Percentiles rank a stretch among this genome's conserved stretches.
phyloP scores from a whole-genome alignment of 495 filamentous ascomycete species.

The Daldinia caldariorum region DNA sequence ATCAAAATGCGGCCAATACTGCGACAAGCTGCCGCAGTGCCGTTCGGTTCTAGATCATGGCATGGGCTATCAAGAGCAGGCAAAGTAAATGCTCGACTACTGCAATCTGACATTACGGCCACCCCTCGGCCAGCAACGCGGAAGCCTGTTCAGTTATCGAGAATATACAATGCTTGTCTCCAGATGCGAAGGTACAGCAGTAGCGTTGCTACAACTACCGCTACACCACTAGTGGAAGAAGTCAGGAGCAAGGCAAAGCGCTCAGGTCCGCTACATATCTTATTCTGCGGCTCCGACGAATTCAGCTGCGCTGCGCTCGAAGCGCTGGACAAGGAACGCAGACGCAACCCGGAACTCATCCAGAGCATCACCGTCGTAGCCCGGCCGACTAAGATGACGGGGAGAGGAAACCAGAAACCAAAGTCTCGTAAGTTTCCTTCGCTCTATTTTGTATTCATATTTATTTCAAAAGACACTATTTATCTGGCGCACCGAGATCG shows the following conservation, averaged over 20 bases:
- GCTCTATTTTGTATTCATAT: neutral
- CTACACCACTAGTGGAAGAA: neutral
- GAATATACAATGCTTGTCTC: neutral
- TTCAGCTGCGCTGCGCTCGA: constrained; percentile 85
- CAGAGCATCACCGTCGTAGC: constrained; percentile 89
- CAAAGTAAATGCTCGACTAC: neutral
- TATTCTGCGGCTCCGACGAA: constrained; percentile 94
- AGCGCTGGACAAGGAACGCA: constrained; percentile 71
- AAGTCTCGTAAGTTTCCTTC: constrained; percentile 65
- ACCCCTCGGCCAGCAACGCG: neutral
- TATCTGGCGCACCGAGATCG: neutral
- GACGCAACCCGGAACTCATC: constrained; percentile 65
- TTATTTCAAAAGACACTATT: neutral
- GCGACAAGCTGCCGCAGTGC: constrained; percentile 2
- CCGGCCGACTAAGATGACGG: constrained; percentile 76
- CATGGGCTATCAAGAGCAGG: neutral
- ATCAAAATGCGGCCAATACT: constrained; percentile 19
- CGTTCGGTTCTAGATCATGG: constrained; percentile 10
- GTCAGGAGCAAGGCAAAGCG: neutral
- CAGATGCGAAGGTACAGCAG: constrained; percentile 17
- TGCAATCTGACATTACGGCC: neutral
- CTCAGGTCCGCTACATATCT: constrained; percentile 77
- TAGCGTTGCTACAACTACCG: neutral
- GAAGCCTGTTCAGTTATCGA: neutral
- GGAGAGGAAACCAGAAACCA: constrained; percentile 74